These are phyloP conservation scores for Cucurbita ficifolia DNA, from an alignment of 306 rosid species.

Conservation along the genomic window DNA sequence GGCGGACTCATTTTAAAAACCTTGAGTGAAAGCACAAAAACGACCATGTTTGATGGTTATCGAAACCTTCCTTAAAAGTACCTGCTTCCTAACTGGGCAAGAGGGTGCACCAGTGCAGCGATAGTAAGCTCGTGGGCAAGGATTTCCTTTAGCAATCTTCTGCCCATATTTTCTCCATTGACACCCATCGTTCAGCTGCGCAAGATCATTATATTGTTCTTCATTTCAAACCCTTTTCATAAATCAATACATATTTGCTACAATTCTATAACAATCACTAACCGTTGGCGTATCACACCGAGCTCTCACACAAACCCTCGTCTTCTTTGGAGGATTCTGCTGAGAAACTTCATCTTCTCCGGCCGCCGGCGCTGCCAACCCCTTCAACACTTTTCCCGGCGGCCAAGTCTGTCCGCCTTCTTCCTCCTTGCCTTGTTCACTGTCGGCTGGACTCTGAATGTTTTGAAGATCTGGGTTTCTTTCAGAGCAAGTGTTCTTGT, in stretches of 20 bases:
- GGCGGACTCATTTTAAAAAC: too few relatives aligned
- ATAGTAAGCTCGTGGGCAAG: conserved; percentile 94
- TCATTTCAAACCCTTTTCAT: background rate
- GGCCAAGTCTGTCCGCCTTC: conserved; percentile 42
- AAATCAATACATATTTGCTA: too few relatives aligned
- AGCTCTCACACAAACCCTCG: conserved; percentile 81
- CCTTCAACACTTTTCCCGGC: conserved; percentile 27
- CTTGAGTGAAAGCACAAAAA: too few relatives aligned
- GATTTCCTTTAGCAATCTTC: conserved; percentile 87
- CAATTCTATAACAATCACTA: background rate
- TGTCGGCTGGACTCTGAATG: conserved; percentile 29
- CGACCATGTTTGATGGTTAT: too few relatives aligned
- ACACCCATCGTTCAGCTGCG: conserved; percentile 85
- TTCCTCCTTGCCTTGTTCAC: conserved; percentile 31
- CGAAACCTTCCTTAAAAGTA: too few relatives aligned
- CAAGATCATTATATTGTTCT: background rate
- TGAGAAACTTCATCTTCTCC: conserved; percentile 55
- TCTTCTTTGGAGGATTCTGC: conserved; percentile 48
- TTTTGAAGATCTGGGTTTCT: conserved; percentile 7
- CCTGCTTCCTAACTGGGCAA: conserved; percentile 89
- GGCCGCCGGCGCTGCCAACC: conserved; percentile 9
- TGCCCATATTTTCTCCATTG: conserved; percentile 99
- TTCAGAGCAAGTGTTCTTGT: background rate
- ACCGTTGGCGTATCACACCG: conserved; percentile 87
- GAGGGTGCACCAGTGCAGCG: conserved; percentile 80